Evolutionary conservation across 75 land plant species (phyloP).

Genomic region (Isoetes taiwanensis): DNA sequence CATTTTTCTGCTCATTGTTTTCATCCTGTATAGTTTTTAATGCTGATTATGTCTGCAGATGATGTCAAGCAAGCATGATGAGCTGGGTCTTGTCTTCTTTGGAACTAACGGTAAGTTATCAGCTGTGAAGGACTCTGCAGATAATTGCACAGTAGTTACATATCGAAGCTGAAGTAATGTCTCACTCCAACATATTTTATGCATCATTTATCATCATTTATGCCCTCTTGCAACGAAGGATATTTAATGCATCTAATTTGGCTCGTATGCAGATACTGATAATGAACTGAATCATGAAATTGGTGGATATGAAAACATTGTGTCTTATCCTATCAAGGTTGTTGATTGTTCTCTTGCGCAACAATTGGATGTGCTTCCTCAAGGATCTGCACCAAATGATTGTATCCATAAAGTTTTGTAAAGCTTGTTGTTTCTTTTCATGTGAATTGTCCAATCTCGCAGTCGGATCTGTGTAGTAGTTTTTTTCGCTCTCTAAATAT

Average conservation of each 20-base stretch:
- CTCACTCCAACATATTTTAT: background rate
- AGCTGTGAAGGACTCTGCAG: background rate
- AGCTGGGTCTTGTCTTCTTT: conserved; percentile 77
- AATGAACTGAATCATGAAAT: conserved; percentile 79
- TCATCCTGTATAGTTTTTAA: no score
- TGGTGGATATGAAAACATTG: conserved; percentile 72
- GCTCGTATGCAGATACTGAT: conserved; percentile 41
- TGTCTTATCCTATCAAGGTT: conserved; percentile 47
- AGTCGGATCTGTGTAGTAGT: no score
- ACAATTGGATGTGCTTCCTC: conserved; percentile 33
- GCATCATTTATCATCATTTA: background rate
- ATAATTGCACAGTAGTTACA: background rate
- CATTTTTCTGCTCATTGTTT: background rate
- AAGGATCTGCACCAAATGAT: conserved; percentile 52
- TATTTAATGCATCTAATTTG: no score
- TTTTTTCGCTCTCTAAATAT: no score
- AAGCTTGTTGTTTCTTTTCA: no score
- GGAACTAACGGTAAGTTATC: conserved; percentile 60
- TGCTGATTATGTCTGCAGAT: conserved; percentile 38
- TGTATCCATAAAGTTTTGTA: conserved; percentile 85
- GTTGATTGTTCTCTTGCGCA: conserved; percentile 52
- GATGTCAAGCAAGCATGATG: conserved; percentile 55
- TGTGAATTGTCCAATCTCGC: no score
- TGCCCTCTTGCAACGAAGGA: background rate
- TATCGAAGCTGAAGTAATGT: background rate